Conservation (phyloP, 2,329 filamentous ascomycete genomes). For the Seiridium cupressi region DNA sequence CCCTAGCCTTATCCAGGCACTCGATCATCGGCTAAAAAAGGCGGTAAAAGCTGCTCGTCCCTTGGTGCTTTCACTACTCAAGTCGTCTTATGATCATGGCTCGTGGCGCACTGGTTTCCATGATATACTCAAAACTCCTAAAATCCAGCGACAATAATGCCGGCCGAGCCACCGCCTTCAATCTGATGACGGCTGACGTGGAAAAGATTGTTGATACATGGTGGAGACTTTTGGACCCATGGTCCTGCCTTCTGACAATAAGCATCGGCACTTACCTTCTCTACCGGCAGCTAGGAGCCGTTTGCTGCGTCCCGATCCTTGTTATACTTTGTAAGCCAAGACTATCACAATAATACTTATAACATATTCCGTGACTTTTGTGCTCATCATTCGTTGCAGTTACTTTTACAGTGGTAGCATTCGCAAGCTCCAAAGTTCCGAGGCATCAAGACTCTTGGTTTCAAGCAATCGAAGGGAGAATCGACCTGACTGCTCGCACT, state of each 20-base stretch:
- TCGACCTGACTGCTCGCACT: slow-evolving; percentile 3
- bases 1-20: neutral
- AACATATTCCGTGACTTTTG: neutral
- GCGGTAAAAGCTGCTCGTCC: neutral
- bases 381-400: neutral
- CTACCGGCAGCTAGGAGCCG: slow-evolving; percentile 6
- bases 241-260: slow-evolving; percentile 5
- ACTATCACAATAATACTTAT: neutral
- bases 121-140: slow-evolving; percentile 6
- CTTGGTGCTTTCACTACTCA: slow-evolving; percentile 5
- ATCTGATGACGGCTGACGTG: slow-evolving; percentile 5
- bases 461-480: slow-evolving; percentile 4
- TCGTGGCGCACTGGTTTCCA: slow-evolving; percentile 4
- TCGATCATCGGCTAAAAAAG: neutral
- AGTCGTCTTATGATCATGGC: slow-evolving; percentile 4
- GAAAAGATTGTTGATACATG: slow-evolving; percentile 4
- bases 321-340: slow-evolving; percentile 3
- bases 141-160: neutral
- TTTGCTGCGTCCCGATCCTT: slow-evolving; percentile 8
- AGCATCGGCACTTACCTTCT: slow-evolving; percentile 7
- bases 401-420: slow-evolving; percentile 3
- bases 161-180: neutral
- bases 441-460: slow-evolving; percentile 7
- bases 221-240: slow-evolving; percentile 7
- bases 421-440: neutral